These are phyloP conservation scores for Tricholoma sp. DNA, from an alignment of 768 basidiomycete genomes.

Conservation along the genomic window DNA sequence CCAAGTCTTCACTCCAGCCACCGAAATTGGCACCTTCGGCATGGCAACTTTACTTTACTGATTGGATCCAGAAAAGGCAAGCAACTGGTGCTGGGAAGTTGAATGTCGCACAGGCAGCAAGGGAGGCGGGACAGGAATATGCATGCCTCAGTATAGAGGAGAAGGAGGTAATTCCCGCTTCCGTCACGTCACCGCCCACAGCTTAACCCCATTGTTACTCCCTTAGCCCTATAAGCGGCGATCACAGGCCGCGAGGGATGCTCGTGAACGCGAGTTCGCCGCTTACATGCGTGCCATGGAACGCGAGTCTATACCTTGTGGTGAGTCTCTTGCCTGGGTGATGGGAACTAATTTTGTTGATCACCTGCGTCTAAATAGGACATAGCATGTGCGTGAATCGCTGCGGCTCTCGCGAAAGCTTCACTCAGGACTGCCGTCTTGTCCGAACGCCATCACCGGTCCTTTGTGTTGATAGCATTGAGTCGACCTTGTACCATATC, in stretches of 20 bases:
- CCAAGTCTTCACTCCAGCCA: conserved; percentile 76
- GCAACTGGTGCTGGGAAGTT: conserved; percentile 76
- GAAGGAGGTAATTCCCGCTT: conserved; percentile 62
- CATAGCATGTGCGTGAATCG: too few species aligned
- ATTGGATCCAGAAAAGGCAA: conserved; percentile 88
- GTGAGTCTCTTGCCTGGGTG: too few species aligned
- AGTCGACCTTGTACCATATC: too few species aligned
- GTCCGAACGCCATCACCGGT: too few species aligned
- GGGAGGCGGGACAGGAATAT: conserved; percentile 91
- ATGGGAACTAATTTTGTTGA: too few species aligned
- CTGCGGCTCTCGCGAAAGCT: too few species aligned
- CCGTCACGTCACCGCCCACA: conserved; percentile 27
- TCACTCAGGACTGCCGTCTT: too few species aligned
- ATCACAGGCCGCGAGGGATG: conserved; percentile 80
- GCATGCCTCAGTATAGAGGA: conserved; percentile 70
- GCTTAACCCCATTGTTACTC: conserved; percentile 15
- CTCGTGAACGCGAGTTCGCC: conserved; percentile 73
- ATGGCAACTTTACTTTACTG: conserved; percentile 96
- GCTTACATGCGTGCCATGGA: conserved; percentile 90
- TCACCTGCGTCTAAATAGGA: too few species aligned
- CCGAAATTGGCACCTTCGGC: conserved; percentile 91
- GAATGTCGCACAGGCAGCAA: conserved; percentile 93
- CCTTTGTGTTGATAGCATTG: too few species aligned
- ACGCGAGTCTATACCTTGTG: too few species aligned
- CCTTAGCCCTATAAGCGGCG: conserved; percentile 78